Evolutionary conservation across 2,329 filamentous ascomycete genomes (phyloP).

Genomic region (Polytolypa hystricis): DNA sequence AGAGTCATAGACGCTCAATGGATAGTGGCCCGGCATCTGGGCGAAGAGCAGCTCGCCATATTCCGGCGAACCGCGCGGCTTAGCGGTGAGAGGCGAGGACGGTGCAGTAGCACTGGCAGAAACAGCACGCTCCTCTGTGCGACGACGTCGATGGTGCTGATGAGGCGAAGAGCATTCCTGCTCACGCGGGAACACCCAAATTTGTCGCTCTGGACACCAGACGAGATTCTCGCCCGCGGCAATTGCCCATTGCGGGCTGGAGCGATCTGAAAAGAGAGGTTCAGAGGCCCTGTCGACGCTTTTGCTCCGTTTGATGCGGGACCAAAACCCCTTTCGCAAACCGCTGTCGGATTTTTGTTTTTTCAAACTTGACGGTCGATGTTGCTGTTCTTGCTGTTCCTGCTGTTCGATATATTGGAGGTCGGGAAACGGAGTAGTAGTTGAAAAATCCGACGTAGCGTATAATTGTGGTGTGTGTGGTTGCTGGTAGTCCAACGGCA

Average conservation of each 20-base stretch:
- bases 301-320: slow-evolving; percentile 5
- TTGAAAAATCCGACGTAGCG: neutral
- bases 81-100: neutral
- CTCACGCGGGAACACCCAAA: slow-evolving; percentile 10
- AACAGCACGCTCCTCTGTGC: neutral
- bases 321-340: slow-evolving; percentile 8
- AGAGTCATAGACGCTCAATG: slow-evolving; percentile 5
- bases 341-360: slow-evolving; percentile 5
- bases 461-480: neutral
- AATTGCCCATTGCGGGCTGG: slow-evolving; percentile 7
- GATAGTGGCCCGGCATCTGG: slow-evolving; percentile 12
- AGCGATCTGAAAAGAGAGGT: slow-evolving; percentile 1
- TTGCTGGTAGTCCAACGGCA: neutral
- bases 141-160: neutral
- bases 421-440: neutral
- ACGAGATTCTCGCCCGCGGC: slow-evolving; percentile 8
- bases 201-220: slow-evolving; percentile 10
- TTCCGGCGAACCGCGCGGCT: neutral
- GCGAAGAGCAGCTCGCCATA: slow-evolving; percentile 12
- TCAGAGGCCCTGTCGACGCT: slow-evolving; percentile 1
- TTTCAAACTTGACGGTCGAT: neutral
- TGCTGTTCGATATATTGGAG: neutral
- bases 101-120: neutral
- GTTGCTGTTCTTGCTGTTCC: neutral
- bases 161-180: neutral